Evolutionary conservation across 2,329 filamentous ascomycete genomes (phyloP), one percentile per base, ranked within the genome.

Genomic region (Corynespora cassiicola): DNA sequence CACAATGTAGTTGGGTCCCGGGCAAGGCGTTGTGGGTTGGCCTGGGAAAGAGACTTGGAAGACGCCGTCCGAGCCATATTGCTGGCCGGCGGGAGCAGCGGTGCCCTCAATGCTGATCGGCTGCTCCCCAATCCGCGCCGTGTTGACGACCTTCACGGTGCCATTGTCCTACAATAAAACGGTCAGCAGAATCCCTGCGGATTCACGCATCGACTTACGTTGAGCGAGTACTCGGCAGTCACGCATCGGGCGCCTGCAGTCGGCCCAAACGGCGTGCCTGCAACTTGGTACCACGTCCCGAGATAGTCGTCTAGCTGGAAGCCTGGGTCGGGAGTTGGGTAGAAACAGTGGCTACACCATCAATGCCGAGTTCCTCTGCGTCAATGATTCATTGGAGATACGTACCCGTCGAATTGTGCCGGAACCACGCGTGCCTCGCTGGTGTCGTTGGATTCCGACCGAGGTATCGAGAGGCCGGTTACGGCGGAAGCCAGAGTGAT

Each of bases 281-380:
- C 59, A 1, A 63, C 58, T 36, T 63, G 59, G 31, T 61, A 61
- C 56, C 58, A 63, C 14, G 49, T 61, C 22, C 59, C 58, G 0
- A 61, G 42, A 24, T 62, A 63, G 16, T 45, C 39, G 16, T 60
- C 31, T 10, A 61, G 52, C 25, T 56, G 42, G 44, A 61, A 60
- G n/a, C 46, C 48, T 16, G 54, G 36, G 19, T 54, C 52, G 22
- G 58, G 55, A 0, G 53, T 46, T 4, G 59, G 59, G 34, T 62
- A 63, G 31, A 56, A 61, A 21, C 59, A 63, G 25, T 41, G 5
- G n/a, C 43, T 25, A 17, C n/a, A n/a, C n/a, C n/a, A n/a, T n/a
- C n/a, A n/a, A n/a, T n/a, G n/a, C n/a, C n/a, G 43, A 14, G 9
- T 14, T 20, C 4, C 23, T 2, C n/a, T 4, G 4, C 17, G 10